A percentile compares a stretch with the other conserved stretches of the same genome.
These are phyloP conservation scores for Xylaria sp. DNA, from an alignment of 2,329 filamentous ascomycete genomes.

Conservation along the genomic window DNA sequence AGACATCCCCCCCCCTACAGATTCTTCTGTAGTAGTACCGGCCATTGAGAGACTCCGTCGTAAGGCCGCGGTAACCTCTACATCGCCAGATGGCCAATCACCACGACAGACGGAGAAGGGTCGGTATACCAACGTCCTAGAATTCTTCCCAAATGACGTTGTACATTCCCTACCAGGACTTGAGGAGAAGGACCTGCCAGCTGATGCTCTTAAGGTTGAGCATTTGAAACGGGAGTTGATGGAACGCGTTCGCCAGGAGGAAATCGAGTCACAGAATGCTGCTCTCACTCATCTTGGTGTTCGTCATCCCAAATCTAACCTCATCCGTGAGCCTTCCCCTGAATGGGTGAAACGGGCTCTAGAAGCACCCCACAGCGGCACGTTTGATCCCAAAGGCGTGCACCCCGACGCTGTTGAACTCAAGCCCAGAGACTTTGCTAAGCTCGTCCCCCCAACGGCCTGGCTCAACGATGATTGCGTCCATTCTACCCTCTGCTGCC, in stretches of 20 bases:
- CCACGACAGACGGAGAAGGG: conserved; percentile 17
- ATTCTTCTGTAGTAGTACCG: background rate
- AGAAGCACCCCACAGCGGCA: conserved; percentile 33
- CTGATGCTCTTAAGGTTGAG: conserved; percentile 34
- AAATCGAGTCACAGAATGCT: conserved; percentile 26
- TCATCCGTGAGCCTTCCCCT: conserved; percentile 39
- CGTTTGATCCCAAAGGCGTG: conserved; percentile 27
- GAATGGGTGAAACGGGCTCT: conserved; percentile 43
- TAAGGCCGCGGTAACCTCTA: conserved; percentile 4
- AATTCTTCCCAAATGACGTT: conserved; percentile 44
- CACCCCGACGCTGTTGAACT: conserved; percentile 63
- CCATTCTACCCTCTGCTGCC: conserved; percentile 71
- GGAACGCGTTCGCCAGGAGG: conserved; percentile 35
- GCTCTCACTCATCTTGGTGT: conserved; percentile 41
- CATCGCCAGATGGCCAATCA: background rate
- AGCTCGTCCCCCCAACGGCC: conserved; percentile 63
- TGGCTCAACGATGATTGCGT: conserved; percentile 86
- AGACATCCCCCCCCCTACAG: background rate
- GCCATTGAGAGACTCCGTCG: conserved; percentile 8
- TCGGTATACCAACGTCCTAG: conserved; percentile 36
- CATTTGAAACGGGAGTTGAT: conserved; percentile 28
- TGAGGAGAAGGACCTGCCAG: conserved; percentile 33
- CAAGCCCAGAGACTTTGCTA: conserved; percentile 70
- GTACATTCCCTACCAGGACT: conserved; percentile 42
- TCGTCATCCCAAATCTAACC: conserved; percentile 38